Evolutionary conservation across 73 alveolate genomes (phyloP).

Genomic region (Paraurostyla sp.): DNA sequence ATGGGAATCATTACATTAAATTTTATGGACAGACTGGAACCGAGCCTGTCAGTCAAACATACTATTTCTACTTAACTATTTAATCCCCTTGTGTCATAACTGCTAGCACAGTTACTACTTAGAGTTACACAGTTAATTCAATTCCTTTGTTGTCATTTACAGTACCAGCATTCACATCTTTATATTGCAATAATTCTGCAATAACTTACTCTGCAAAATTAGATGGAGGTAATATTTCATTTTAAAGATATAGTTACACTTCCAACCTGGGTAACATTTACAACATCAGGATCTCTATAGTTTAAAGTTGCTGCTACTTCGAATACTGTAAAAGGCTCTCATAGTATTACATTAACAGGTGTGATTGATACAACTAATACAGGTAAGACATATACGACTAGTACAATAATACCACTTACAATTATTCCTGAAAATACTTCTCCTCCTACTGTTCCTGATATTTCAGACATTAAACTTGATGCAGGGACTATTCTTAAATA

Average conservation of each 20-base stretch:
- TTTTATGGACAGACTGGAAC: no score
- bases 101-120: not conserved
- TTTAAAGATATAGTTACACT: no score
- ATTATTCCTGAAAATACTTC: slow-evolving; percentile 18
- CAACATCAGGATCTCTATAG: not conserved
- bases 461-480: not conserved
- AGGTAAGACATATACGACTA: not conserved
- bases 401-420: not conserved
- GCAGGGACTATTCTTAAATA: slow-evolving; percentile 6
- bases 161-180: not conserved
- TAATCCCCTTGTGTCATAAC: not conserved
- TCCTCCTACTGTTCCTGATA: not conserved
- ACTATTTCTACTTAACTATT: no score
- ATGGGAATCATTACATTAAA: not conserved
- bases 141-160: not conserved
- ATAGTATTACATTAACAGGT: not conserved
- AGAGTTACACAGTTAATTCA: not conserved
- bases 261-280: not conserved
- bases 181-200: not conserved
- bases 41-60: no score
- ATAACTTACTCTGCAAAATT: not conserved
- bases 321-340: not conserved
- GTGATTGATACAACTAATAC: not conserved
- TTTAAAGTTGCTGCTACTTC: not conserved
- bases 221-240: not conserved